These are phyloP conservation scores for Aspergillus pseudoglaucus DNA, from an alignment of 2,329 filamentous ascomycete species.

Conservation along the genomic window DNA sequence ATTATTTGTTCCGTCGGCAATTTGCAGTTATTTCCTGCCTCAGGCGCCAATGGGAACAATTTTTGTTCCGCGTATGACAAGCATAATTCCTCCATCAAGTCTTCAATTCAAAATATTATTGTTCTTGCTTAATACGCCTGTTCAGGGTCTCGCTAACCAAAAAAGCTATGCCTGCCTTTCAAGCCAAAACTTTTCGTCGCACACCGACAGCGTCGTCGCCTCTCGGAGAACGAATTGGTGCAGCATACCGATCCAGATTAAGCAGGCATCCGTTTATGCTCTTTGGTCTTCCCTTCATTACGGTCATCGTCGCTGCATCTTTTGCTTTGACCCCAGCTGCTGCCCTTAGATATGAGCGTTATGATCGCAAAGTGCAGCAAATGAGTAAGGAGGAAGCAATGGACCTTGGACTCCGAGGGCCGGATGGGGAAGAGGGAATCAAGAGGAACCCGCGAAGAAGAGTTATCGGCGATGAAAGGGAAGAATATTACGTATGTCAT, in stretches of 20 bases:
- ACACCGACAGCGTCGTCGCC: conserved; percentile 43
- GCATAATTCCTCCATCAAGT: not conserved
- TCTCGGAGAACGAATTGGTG: conserved; percentile 62
- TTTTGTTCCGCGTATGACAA: no score
- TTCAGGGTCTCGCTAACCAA: not conserved
- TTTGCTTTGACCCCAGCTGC: conserved; percentile 94
- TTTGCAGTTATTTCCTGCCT: not conserved
- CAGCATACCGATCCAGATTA: conserved; percentile 69
- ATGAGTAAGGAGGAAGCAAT: conserved; percentile 81
- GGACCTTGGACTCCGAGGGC: conserved; percentile 61
- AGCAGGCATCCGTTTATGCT: conserved; percentile 78
- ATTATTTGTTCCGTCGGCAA: not conserved
- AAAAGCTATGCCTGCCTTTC: conserved; percentile 55
- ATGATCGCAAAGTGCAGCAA: conserved; percentile 83
- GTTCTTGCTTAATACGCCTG: not conserved
- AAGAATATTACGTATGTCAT: conserved; percentile 43
- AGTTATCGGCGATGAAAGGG: conserved; percentile 36
- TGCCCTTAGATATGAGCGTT: conserved; percentile 84
- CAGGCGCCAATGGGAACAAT: not conserved
- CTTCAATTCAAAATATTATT: not conserved
- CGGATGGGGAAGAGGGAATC: conserved; percentile 73
- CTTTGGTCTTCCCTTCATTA: conserved; percentile 89
- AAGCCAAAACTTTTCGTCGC: conserved; percentile 63
- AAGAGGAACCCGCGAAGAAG: conserved; percentile 40
- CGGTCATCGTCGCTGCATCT: conserved; percentile 81